Evolutionary conservation across 148 eudicot genomes (phyloP).

Genomic region (Chenopodium formosanum): DNA sequence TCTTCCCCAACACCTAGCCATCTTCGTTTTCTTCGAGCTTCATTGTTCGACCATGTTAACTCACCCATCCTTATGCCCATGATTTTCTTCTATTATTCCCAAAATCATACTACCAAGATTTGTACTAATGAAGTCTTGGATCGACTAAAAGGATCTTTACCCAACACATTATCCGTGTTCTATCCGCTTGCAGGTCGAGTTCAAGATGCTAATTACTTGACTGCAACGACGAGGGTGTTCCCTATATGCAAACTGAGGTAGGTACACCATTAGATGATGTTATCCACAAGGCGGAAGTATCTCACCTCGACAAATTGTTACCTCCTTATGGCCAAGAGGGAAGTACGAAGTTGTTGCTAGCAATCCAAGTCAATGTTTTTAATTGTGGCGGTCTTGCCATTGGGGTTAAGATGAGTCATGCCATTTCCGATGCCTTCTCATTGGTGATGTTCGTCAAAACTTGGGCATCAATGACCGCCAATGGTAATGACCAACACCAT

Average conservation of each 20-base stretch:
- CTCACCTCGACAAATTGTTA: slow-evolving; percentile 12
- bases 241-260: slow-evolving; percentile 7
- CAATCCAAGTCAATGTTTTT: slow-evolving; percentile 32
- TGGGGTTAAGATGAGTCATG: slow-evolving; percentile 27
- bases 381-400: slow-evolving; percentile 35
- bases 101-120: background rate
- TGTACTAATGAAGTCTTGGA: background rate
- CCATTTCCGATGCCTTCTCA: slow-evolving; percentile 36
- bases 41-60: slow-evolving; percentile 10
- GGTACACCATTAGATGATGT: slow-evolving; percentile 2
- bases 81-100: slow-evolving; percentile 19
- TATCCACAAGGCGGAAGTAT: background rate
- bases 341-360: slow-evolving; percentile 5
- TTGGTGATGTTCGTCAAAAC: slow-evolving; percentile 22
- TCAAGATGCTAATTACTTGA: background rate
- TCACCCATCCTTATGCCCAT: slow-evolving; percentile 3
- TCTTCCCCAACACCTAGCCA: background rate
- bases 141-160: slow-evolving; percentile 20
- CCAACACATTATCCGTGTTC: slow-evolving; percentile 12
- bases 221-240: slow-evolving; percentile 35
- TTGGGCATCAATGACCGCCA: slow-evolving; percentile 32
- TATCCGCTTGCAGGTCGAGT: slow-evolving; percentile 36
- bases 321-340: background rate
- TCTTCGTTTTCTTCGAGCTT: background rate
- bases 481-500: background rate